Conservation (phyloP, 2,329 filamentous ascomycete genomes). For the Aspergillus novofumigatus region DNA sequence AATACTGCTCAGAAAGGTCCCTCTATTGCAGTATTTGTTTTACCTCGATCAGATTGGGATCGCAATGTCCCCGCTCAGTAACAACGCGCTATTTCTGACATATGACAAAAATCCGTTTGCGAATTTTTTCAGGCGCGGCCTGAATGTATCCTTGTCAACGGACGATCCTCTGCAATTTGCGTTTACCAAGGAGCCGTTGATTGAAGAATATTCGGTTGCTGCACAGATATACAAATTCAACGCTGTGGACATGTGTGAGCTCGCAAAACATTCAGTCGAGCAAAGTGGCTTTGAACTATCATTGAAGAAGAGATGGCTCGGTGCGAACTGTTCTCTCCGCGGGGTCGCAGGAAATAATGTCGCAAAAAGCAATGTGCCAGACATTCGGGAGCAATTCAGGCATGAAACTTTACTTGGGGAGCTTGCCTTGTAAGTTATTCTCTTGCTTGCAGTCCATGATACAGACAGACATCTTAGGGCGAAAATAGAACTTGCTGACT, state of each 20-base stretch:
- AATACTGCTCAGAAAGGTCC: conserved; percentile 86
- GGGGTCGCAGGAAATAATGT: conserved; percentile 85
- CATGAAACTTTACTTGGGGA: conserved; percentile 83
- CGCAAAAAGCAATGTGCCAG: conserved; percentile 93
- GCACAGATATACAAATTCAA: conserved; percentile 98
- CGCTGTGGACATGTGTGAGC: conserved; percentile 96
- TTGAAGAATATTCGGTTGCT: conserved; percentile 96
- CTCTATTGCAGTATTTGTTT: conserved; percentile 91
- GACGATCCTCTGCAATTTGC: conserved; percentile 97
- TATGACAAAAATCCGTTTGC: conserved; percentile 97
- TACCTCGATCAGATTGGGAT: conserved; percentile 98
- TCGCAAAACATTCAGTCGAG: conserved; percentile 91
- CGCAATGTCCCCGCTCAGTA: conserved; percentile 98
- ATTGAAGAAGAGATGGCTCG: conserved; percentile 90
- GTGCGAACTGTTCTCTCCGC: conserved; percentile 68
- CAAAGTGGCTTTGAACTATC: conserved; percentile 90
- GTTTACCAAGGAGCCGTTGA: conserved; percentile 95
- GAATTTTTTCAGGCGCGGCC: conserved; percentile 87
- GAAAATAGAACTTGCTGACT: not conserved
- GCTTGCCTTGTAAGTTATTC: conserved; percentile 64
- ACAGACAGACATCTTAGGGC: not conserved
- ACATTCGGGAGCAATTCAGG: conserved; percentile 84
- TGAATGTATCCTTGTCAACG: conserved; percentile 94
- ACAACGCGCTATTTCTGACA: conserved; percentile 92
- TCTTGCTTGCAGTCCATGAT: not conserved